These are phyloP conservation scores for Orbilia brochopaga DNA, from an alignment of 2,329 filamentous ascomycete genomes.

Conservation along the genomic window DNA sequence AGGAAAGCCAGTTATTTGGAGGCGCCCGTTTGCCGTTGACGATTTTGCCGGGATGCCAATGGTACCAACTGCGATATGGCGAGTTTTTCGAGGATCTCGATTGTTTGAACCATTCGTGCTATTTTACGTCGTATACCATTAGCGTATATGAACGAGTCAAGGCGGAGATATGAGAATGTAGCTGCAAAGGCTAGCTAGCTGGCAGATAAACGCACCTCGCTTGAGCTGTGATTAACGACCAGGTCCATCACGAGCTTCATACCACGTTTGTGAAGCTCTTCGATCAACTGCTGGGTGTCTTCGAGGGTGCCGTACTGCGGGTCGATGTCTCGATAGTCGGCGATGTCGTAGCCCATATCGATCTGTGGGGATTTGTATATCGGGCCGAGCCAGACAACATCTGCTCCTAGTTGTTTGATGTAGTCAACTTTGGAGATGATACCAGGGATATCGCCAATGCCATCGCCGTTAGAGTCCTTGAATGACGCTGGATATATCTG, in stretches of 20 bases:
- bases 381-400: conserved; percentile 67
- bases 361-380: conserved; percentile 68
- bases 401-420: conserved; percentile 67
- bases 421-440: conserved; percentile 71
- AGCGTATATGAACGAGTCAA: background rate
- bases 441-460: conserved; percentile 70
- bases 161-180: background rate
- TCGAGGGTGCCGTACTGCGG: conserved; percentile 70
- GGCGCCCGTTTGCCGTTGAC: conserved; percentile 57
- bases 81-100: conserved; percentile 62
- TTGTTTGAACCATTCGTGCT: conserved; percentile 67
- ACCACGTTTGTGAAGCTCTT: conserved; percentile 66
- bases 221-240: conserved; percentile 78
- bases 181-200: too few species aligned
- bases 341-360: conserved; percentile 74
- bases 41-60: conserved; percentile 62
- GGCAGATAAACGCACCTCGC: conserved; percentile 62
- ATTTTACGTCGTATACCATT: background rate
- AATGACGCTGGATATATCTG: conserved; percentile 68
- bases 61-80: conserved; percentile 65
- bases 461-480: conserved; percentile 66
- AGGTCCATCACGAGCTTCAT: conserved; percentile 77
- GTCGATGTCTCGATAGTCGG: conserved; percentile 71
- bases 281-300: conserved; percentile 69
- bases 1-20: conserved; percentile 61